phyloP scores from a whole-genome alignment of 805 yeast species.

The Candida ovalis region DNA sequence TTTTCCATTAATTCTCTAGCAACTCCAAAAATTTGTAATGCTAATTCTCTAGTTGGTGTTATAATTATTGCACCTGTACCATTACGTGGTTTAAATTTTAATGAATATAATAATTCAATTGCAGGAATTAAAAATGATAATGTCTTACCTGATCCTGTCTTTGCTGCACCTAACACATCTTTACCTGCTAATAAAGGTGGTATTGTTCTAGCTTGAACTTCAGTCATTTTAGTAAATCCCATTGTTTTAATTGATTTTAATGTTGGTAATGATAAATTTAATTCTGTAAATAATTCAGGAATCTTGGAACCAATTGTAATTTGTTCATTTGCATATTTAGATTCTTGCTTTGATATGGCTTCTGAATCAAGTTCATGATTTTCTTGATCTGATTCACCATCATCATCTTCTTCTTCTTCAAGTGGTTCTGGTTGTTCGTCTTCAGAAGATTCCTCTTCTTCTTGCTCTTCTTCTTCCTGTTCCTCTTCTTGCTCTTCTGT shows the following conservation, averaged over 20 bases:
- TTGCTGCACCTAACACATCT: conserved; percentile 99
- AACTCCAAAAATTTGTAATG: conserved; percentile 96
- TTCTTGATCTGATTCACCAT: conserved; percentile 7
- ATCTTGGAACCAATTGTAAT: conserved; percentile 24
- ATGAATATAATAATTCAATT: conserved; percentile 81
- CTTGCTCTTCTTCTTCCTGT: conserved; percentile 20
- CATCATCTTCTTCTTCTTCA: conserved; percentile 34
- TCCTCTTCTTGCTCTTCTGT: conserved; percentile 27
- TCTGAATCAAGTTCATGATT: conserved; percentile 18
- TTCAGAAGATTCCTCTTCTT: conserved; percentile 13
- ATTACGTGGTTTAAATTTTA: conserved; percentile 94
- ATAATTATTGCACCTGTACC: conserved; percentile 97
- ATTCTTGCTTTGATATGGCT: conserved; percentile 20
- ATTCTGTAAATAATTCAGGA: conserved; percentile 39
- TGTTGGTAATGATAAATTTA: conserved; percentile 78
- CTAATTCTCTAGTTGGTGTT: conserved; percentile 96
- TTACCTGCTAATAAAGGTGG: conserved; percentile 96
- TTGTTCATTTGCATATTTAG: conserved; percentile 23
- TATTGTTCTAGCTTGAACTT: conserved; percentile 91
- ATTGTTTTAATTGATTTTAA: conserved; percentile 73
- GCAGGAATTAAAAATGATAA: conserved; percentile 95
- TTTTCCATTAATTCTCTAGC: conserved; percentile 89
- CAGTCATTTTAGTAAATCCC: conserved; percentile 92
- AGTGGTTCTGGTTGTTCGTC: conserved; percentile 28
- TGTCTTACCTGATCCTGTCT: conserved; percentile 98